Evolutionary conservation across 2,329 filamentous ascomycete species (phyloP), one percentile per base, ranked within the genome.

Genomic region (Dendryphion nanum): DNA sequence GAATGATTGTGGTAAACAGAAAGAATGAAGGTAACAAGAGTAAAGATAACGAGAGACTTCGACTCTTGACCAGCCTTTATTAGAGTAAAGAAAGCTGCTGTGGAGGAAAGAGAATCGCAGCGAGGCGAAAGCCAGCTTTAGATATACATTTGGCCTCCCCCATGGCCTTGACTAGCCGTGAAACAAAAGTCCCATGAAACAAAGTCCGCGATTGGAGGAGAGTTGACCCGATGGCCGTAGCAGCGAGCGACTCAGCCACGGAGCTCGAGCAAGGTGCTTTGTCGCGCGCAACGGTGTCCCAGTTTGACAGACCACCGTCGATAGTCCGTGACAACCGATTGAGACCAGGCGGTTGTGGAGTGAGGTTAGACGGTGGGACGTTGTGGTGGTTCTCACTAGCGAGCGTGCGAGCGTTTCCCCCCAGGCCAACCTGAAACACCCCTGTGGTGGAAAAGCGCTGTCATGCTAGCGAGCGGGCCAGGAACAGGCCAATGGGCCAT

Each of bases 41-140:
- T 51, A 64, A 59, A 62, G 59, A 50, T 54, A 68, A 59, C 58
- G 62, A 65, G 49, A 61, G 62, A 64, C 60, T 59, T 55, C 60
- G 59, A 55, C 48, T 48, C 38, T 48, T 47, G 34, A 37, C 14
- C 28, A 42, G 42, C 35, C 40, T 23, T 17, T 35, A 33, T 45
- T 38, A 35, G 31, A 36, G 34, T 34, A 42, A 41, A 44, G 24
- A 41, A 47, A 48, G 40, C 43, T 42, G 49, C 43, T 34, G 30
- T 45, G 50, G 49, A 47, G 37, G 30, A 42, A 43, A 41, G 47
- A 41, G 40, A 44, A 43, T 18, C 19, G 32, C 28, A 35, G 44
- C 29, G 35, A 40, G 53, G 53, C 44, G 42, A 46, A 41, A 39
- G 44, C 30, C 38, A 36, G 37, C 35, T 35, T 40, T 48, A 55